Conservation (phyloP, 2,329 filamentous ascomycete genomes). For the Cladorrhinum sp. region DNA sequence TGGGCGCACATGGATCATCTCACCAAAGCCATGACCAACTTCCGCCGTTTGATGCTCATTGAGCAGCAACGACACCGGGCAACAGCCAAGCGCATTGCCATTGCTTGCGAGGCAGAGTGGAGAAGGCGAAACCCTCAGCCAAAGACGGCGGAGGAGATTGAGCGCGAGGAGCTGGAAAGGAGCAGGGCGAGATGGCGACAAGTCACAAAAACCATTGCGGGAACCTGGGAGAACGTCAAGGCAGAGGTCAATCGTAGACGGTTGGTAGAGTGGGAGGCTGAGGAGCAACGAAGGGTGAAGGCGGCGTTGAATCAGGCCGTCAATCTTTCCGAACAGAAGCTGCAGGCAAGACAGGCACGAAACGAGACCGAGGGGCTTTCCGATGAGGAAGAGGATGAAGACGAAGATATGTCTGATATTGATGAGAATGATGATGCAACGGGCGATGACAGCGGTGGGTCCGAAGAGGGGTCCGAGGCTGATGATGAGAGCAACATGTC, state of each 20-base stretch:
- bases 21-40: conserved; percentile 72
- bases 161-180: conserved; percentile 69
- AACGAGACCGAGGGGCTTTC: conserved; percentile 51
- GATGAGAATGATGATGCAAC: conserved; percentile 35
- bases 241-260: conserved; percentile 59
- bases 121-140: conserved; percentile 60
- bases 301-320: conserved; percentile 72
- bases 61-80: conserved; percentile 76
- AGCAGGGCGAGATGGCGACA: conserved; percentile 68
- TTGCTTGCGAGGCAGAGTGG: conserved; percentile 76
- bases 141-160: conserved; percentile 75
- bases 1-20: conserved; percentile 89
- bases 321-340: conserved; percentile 66
- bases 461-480: conserved; percentile 35
- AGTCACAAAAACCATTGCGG: conserved; percentile 57
- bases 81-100: conserved; percentile 75
- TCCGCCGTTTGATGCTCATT: conserved; percentile 73
- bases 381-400: conserved; percentile 45
- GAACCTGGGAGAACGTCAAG: conserved; percentile 64
- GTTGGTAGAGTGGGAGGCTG: conserved; percentile 61
- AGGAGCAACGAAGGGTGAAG: conserved; percentile 61
- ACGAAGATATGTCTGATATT: conserved; percentile 44
- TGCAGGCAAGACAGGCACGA: conserved; percentile 58
- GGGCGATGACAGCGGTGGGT: conserved; percentile 29
- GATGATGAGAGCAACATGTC: conserved; percentile 57